A percentile compares a stretch with the other conserved stretches of the same genome.
Evolutionary conservation across 805 yeast species (phyloP).

Genomic region (Zygotorulaspora danielsina): DNA sequence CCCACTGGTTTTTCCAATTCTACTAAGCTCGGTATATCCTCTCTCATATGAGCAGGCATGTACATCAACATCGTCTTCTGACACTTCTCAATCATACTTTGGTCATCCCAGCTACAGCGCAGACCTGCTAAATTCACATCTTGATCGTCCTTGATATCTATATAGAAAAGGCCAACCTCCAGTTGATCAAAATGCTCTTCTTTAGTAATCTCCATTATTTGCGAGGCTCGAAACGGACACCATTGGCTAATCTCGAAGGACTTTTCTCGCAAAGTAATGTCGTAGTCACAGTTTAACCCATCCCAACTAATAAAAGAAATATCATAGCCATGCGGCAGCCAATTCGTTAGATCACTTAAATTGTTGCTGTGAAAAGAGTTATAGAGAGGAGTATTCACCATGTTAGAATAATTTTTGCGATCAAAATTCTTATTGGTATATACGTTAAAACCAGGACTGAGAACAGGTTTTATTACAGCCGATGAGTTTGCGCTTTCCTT

Average conservation of each 20-base stretch:
- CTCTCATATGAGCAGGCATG: conserved; percentile 14
- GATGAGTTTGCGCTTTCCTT: background rate
- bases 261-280: conserved; percentile 2
- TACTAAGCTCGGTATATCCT: background rate
- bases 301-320: conserved; percentile 3
- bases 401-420: background rate
- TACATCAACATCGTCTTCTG: conserved; percentile 29
- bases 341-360: background rate
- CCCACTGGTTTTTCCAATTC: conserved; percentile 35
- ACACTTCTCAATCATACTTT: conserved; percentile 22
- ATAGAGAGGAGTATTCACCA: conserved; percentile 13
- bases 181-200: conserved; percentile 10
- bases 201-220: conserved; percentile 7
- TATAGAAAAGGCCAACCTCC: conserved; percentile 31
- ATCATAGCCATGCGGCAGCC: conserved; percentile 2
- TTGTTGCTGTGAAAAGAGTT: conserved; percentile 15
- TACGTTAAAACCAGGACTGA: conserved; percentile 22
- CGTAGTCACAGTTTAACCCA: conserved; percentile 10
- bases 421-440: conserved; percentile 11
- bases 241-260: conserved; percentile 23
- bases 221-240: conserved; percentile 9
- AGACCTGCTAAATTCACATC: conserved; percentile 29
- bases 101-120: conserved; percentile 28
- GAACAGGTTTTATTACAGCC: conserved; percentile 11
- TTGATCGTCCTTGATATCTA: conserved; percentile 21